Percentiles rank a stretch among this genome's conserved stretches.
phyloP scores from a whole-genome alignment of 257 asterid species.

The Dorcoceras hygrometricum region DNA sequence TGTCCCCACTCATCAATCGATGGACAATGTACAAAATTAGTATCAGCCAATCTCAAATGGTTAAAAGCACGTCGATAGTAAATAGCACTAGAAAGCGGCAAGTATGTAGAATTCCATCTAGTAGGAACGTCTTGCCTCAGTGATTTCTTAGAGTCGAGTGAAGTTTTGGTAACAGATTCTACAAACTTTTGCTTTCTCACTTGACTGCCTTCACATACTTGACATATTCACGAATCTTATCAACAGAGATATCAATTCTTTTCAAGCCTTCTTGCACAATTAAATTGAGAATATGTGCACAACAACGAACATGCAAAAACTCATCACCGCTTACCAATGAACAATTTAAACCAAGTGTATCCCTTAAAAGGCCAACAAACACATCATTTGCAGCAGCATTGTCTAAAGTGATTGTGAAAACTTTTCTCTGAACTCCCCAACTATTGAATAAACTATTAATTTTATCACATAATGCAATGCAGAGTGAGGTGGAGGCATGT shows the following conservation, averaged over 20 bases:
- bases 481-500: neutral
- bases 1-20: too few species aligned
- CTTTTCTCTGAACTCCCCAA: neutral
- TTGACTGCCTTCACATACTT: too few species aligned
- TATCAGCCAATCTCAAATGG: too few species aligned
- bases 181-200: too few species aligned
- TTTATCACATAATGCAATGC: neutral
- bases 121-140: too few species aligned
- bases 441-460: neutral
- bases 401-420: neutral
- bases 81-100: too few species aligned
- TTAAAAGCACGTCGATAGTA: too few species aligned
- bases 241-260: neutral
- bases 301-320: neutral
- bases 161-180: too few species aligned
- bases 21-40: too few species aligned
- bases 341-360: neutral
- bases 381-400: neutral
- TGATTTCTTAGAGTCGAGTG: too few species aligned
- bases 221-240: neutral
- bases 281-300: conserved; percentile 15
- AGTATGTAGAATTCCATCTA: too few species aligned
- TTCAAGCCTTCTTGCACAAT: conserved; percentile 1
- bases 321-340: neutral
- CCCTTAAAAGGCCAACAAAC: neutral